phyloP scores from a whole-genome alignment of 2,329 filamentous ascomycete genomes.

The Cladorrhinum sp. region DNA sequence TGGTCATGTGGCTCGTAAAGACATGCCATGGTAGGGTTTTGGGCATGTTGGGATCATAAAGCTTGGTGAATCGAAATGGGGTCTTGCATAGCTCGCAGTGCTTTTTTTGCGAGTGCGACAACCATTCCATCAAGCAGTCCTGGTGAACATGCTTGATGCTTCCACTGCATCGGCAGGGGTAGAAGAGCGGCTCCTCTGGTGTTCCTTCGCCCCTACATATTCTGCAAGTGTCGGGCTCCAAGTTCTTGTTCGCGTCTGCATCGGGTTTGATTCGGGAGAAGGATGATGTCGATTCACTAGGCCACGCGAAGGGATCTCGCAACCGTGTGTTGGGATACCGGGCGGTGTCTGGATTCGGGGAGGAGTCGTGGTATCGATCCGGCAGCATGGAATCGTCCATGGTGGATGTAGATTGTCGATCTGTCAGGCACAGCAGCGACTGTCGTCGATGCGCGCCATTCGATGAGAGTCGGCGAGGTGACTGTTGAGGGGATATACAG shows the following conservation, averaged over 20 bases:
- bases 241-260: conserved; percentile 1
- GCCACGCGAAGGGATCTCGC: conserved; percentile 10
- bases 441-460: conserved; percentile 19
- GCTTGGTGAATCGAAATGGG: conserved; percentile 94
- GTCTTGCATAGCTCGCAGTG: conserved; percentile 99
- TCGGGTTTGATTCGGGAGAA: conserved; percentile 4
- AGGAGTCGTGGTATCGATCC: conserved; percentile 16
- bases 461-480: conserved; percentile 1
- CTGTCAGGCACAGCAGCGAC: conserved; percentile 3
- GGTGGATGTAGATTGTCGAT: conserved; percentile 10
- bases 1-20: conserved; percentile 73
- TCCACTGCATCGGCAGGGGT: conserved; percentile 97
- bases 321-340: conserved; percentile 31
- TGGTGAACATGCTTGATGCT: conserved; percentile 99
- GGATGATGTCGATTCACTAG: conserved; percentile 21
- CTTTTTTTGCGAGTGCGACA: conserved; percentile 98
- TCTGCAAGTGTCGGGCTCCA: conserved; percentile 79
- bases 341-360: conserved; percentile 27
- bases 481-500: background rate
- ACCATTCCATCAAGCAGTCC: conserved; percentile 97
- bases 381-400: conserved; percentile 26
- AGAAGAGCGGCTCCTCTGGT: conserved; percentile 81
- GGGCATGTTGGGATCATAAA: conserved; percentile 95
- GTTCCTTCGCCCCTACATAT: conserved; percentile 93
- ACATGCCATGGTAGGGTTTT: conserved; percentile 73